Evolutionary conservation across 2,329 filamentous ascomycete genomes (phyloP), one percentile per base, ranked within the genome.

Genomic region (Neonectria punicea): DNA sequence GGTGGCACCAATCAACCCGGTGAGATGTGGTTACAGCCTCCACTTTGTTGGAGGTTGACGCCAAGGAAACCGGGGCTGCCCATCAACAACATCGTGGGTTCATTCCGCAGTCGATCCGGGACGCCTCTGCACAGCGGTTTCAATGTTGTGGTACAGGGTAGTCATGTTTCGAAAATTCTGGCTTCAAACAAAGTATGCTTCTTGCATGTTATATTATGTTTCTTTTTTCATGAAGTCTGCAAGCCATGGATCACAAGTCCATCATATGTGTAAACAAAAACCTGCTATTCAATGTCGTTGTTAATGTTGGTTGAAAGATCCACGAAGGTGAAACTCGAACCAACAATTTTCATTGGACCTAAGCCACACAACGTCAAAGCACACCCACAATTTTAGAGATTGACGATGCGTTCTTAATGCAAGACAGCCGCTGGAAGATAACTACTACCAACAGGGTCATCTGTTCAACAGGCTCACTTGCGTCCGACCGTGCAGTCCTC

Each of bases 1-100:
- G 20, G 43, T 25, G 43, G n/a, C 43, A 47, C 63, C 54, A 63
- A 65, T 65, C 53, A 66, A 22, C 58, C 61, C 54, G 62, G 56
- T 62, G 44, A 44, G 60, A 55, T 49, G 61, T 60, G 49, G 56
- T 58, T 53, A 50, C 36, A 25, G 53, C 49, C 50, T 46, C 58
- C 63, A 58, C 62, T 47, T 25, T 28, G 16, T 51, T 44, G 30
- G 50, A 13, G 43, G 30, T 22, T 49, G 41, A 39, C 41, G 44
- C 61, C 22, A 34, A 43, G 32, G 39, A 64, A 32, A 28, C 44
- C 56, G 44, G 51, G 55, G 51, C 22, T n/a, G 43, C 57, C 57
- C 39, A 57, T 51, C 18, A 41, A 44, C 32, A 30, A 28, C 36
- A 36, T 22, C 30, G 28, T 57, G 32, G 39, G 39, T 53, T 43